Percentiles rank a stretch among this genome's conserved stretches.
Conservation (phyloP, 2,329 filamentous ascomycete genomes). For the Fusarium sp. region DNA sequence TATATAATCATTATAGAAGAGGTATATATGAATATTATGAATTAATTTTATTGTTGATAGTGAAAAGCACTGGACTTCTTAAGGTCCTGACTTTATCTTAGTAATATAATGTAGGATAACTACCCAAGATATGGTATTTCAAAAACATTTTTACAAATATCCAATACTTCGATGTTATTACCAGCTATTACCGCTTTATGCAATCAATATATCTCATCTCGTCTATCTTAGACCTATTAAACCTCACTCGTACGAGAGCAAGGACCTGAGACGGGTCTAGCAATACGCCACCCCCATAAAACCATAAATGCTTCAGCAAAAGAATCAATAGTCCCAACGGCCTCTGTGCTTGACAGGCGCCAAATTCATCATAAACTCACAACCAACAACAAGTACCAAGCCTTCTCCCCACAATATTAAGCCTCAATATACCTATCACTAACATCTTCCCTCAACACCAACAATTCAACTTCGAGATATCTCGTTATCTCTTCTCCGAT, state of each 20-base stretch:
- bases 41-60: no score
- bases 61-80: no score
- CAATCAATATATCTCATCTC: conserved; percentile 8
- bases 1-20: no score
- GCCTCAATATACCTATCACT: not conserved
- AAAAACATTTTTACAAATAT: no score
- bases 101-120: no score
- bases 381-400: not conserved
- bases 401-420: conserved; percentile 7
- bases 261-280: conserved; percentile 6
- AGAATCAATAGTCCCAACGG: conserved; percentile 24
- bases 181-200: not conserved
- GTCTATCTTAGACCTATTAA: not conserved
- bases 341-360: conserved; percentile 3
- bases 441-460: not conserved
- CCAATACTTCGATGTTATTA: no score
- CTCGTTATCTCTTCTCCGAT: conserved; percentile 5
- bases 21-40: no score
- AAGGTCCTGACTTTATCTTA: no score
- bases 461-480: conserved; percentile 1
- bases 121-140: no score
- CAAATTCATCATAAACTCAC: not conserved
- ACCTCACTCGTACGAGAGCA: conserved; percentile 15
- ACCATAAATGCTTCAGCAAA: conserved; percentile 19
- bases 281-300: conserved; percentile 17